Evolutionary conservation across 495 filamentous ascomycete genomes (phyloP), one percentile per base, ranked within the genome.

Genomic region (Barbatosphaeria neglecta): DNA sequence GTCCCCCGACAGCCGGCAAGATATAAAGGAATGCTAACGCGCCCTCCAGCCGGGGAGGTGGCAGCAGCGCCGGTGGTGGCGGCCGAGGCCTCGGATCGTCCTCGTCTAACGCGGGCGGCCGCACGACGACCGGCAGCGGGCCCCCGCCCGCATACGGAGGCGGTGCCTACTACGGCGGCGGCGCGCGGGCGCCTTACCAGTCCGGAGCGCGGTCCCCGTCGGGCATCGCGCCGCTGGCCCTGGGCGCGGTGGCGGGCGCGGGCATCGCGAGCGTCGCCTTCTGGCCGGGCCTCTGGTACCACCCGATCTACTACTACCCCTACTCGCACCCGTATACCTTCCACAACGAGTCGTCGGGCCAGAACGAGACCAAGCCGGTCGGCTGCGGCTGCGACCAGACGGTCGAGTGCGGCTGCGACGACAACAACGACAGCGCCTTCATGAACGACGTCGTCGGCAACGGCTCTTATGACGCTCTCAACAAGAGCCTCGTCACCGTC

Each of bases 391-490:
- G 92, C 62, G 72, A 82, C 43, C 53, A 77, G 49, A 78, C 85
- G 52, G 54, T 52, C 33, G 79, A 74, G 23, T 98, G 92, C 60
- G 84, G 87, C 23, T 96, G 90, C 65, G 88, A 93, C 54, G 77
- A 84, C 48, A 86, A 87, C 53, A 68, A 67, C 49, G 46, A 78
- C 68, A 63, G 74, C 57, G 80, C 64, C 48, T 78, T 60, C 64
- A 80, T 64, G 59, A 49, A 78, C 47, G 51, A 57, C 11, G 35
- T 81, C n/a, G 69, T 84, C 38, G 87, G 86, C 9, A 81, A 87
- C 53, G 79, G 83, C 45, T 76, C 60, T 50, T 70, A 74, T 50
- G 44, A 52, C 3, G 70, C 66, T 1, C 62, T 79, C 44, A 84
- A 94, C 63, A 70, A 75, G 31, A 76, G 68, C n/a, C 53, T 84